These are phyloP conservation scores for Aspergillus mulundensis DNA, from an alignment of 495 filamentous ascomycete species.

Conservation along the genomic window DNA sequence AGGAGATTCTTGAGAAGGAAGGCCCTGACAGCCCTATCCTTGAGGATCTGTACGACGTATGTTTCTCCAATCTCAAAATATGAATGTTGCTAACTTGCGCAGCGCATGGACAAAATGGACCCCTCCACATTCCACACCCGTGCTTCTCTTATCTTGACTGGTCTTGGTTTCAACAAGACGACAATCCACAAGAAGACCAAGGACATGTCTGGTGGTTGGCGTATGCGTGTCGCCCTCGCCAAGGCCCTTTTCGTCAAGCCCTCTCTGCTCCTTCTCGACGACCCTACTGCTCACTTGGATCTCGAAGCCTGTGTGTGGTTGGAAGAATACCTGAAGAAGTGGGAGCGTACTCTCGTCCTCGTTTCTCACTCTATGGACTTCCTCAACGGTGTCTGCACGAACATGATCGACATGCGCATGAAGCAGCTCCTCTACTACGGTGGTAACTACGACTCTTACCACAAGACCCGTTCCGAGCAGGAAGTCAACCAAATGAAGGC, in stretches of 20 bases:
- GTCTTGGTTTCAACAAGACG: constrained; percentile 97
- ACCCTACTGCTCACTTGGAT: constrained; percentile 99
- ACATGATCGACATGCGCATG: constrained; percentile 96
- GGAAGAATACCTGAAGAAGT: constrained; percentile 99
- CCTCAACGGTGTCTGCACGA: constrained; percentile 97
- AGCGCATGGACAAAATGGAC: constrained; percentile 99
- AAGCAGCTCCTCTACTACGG: constrained; percentile 95
- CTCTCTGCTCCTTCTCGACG: constrained; percentile 89
- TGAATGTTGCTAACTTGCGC: constrained; percentile 26
- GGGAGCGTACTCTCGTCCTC: constrained; percentile 94
- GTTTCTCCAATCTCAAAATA: constrained; percentile 21
- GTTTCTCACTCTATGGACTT: constrained; percentile 99
- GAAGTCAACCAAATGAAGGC: constrained; percentile 98
- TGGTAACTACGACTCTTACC: constrained; percentile 99
- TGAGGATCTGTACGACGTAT: constrained; percentile 93
- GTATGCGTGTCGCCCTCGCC: constrained; percentile 96
- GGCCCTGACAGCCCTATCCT: constrained; percentile 89
- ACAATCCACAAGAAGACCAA: constrained; percentile 99
- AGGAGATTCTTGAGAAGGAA: constrained; percentile 84
- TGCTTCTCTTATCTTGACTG: constrained; percentile 92
- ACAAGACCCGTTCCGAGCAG: constrained; percentile 90
- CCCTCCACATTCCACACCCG: constrained; percentile 98
- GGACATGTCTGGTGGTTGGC: constrained; percentile 99
- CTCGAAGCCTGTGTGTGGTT: constrained; percentile 99
- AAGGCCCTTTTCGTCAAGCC: constrained; percentile 99